phyloP scores from a whole-genome alignment of 805 yeast species.

The Wickerhamomyces xylosicus region DNA sequence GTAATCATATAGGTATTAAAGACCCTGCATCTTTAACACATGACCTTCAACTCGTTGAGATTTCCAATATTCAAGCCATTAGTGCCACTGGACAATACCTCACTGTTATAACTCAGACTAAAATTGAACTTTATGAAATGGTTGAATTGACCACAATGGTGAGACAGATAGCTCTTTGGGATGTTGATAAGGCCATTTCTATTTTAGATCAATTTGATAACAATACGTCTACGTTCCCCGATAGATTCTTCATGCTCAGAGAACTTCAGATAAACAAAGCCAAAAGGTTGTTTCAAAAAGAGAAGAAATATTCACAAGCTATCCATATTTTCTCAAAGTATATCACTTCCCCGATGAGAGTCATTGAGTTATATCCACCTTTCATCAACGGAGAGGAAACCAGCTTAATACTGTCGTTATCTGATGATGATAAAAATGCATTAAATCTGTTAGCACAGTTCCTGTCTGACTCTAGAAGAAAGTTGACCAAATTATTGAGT shows the following conservation, averaged over 20 bases:
- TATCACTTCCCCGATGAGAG: slow-evolving; percentile 49
- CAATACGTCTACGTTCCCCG: slow-evolving; percentile 18
- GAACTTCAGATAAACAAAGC: slow-evolving; percentile 34
- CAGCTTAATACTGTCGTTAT: background rate
- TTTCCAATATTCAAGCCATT: background rate
- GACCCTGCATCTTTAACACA: background rate
- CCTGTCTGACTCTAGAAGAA: slow-evolving; percentile 40
- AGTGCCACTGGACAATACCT: no score
- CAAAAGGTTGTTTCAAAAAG: slow-evolving; percentile 19
- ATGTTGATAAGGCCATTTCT: slow-evolving; percentile 22
- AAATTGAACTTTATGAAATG: background rate
- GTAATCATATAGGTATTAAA: no score
- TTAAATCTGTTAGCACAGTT: slow-evolving; percentile 24
- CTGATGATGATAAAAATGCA: slow-evolving; percentile 1
- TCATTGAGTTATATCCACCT: slow-evolving; percentile 36
- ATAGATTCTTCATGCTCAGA: slow-evolving; percentile 26
- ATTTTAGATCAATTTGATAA: slow-evolving; percentile 25
- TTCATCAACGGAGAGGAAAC: slow-evolving; percentile 14
- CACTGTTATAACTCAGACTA: no score
- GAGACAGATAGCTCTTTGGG: slow-evolving; percentile 1
- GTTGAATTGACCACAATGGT: slow-evolving; percentile 1
- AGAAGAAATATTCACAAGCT: slow-evolving; percentile 24
- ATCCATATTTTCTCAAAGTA: slow-evolving; percentile 37
- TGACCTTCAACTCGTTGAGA: background rate
- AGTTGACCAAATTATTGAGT: slow-evolving; percentile 22